Evolutionary conservation across 164 flowering plant species (phyloP).

Genomic region (Aristolochia contorta): DNA sequence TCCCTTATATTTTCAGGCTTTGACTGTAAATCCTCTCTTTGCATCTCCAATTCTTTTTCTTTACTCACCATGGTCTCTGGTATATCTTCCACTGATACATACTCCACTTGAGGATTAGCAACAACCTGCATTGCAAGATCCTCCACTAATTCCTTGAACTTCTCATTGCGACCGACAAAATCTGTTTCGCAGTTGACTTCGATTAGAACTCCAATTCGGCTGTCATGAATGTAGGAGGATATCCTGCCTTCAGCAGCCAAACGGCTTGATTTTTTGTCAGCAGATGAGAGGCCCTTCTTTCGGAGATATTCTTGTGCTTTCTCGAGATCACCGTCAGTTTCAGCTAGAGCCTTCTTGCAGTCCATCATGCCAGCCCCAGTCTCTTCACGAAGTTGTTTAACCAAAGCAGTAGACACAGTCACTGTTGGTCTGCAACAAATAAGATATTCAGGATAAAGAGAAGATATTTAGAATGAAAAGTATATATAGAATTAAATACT

Average conservation of each 20-base stretch:
- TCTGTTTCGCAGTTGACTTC: constrained; percentile 98
- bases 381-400: constrained; percentile 89
- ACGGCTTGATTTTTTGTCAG: constrained; percentile 93
- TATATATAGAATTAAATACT: no score
- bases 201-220: constrained; percentile 88
- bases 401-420: constrained; percentile 74
- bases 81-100: constrained; percentile 73
- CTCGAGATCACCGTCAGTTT: constrained; percentile 86
- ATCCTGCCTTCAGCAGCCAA: constrained; percentile 93
- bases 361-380: constrained; percentile 99
- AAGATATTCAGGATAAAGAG: not conserved
- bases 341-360: constrained; percentile 94
- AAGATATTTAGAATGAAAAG: not conserved
- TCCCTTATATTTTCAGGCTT: constrained; percentile 95
- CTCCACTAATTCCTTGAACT: constrained; percentile 82
- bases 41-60: constrained; percentile 89
- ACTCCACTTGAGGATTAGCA: constrained; percentile 73
- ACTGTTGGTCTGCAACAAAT: constrained; percentile 46
- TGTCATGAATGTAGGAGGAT: constrained; percentile 87
- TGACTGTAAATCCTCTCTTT: constrained; percentile 80
- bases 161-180: constrained; percentile 84
- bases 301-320: constrained; percentile 94
- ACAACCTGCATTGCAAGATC: constrained; percentile 98
- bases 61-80: constrained; percentile 41
- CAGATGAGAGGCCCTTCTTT: constrained; percentile 87